Evolutionary conservation across 2,329 filamentous ascomycete species (phyloP).

Genomic region (Fusarium xylarioides): DNA sequence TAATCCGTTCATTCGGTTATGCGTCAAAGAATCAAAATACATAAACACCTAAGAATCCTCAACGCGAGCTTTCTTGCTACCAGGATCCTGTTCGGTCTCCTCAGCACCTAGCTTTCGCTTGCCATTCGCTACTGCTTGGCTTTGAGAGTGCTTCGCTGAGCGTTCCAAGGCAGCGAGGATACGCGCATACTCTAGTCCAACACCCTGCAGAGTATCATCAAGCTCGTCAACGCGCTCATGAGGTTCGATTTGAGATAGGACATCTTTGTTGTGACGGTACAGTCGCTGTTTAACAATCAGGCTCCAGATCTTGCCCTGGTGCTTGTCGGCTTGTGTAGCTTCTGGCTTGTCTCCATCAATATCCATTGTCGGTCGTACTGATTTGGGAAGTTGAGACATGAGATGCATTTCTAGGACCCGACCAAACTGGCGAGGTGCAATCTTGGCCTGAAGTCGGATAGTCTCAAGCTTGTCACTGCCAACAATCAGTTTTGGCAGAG

Average conservation of each 20-base stretch:
- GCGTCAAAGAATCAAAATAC: background rate
- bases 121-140: constrained; percentile 41
- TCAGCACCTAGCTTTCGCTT: constrained; percentile 58
- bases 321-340: constrained; percentile 64
- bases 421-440: constrained; percentile 78
- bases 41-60: constrained; percentile 43
- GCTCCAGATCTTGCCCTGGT: constrained; percentile 75
- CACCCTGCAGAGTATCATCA: constrained; percentile 71
- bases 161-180: constrained; percentile 62
- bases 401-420: constrained; percentile 80
- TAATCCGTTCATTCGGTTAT: constrained; percentile 1
- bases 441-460: constrained; percentile 72
- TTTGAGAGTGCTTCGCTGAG: constrained; percentile 42
- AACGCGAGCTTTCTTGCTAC: constrained; percentile 59
- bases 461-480: constrained; percentile 63
- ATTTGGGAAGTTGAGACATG: constrained; percentile 66
- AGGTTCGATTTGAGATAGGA: constrained; percentile 73
- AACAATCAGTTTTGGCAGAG: constrained; percentile 63
- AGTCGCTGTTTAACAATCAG: constrained; percentile 80
- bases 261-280: constrained; percentile 77
- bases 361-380: constrained; percentile 63
- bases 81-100: constrained; percentile 41
- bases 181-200: constrained; percentile 78
- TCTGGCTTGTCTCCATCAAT: constrained; percentile 53
- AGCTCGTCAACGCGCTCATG: constrained; percentile 77